Percentiles rank a stretch among this genome's conserved stretches.
phyloP scores from a whole-genome alignment of 1,139 yeast genomes.

The Magnusiomyces ingens region DNA sequence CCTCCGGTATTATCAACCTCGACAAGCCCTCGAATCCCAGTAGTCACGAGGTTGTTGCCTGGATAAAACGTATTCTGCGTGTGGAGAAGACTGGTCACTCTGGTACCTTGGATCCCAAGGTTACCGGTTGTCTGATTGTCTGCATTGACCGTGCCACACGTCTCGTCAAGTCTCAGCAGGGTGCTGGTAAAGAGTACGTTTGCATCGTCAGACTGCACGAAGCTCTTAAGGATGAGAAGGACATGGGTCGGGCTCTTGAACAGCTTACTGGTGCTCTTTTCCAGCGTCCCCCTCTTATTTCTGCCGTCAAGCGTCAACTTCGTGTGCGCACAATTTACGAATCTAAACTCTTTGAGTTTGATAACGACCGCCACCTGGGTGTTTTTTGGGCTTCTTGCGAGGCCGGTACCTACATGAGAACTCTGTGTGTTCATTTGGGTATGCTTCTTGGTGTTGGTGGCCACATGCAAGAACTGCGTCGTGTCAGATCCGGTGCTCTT shows the following conservation, averaged over 20 bases:
- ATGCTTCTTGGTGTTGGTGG: conserved; percentile 98
- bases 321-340: conserved; percentile 98
- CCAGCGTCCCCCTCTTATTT: conserved; percentile 98
- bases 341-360: conserved; percentile 90
- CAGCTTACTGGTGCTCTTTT: conserved; percentile 96
- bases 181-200: conserved; percentile 99
- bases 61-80: conserved; percentile 94
- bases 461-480: conserved; percentile 99
- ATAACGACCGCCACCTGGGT: conserved; percentile 92
- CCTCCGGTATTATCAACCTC: conserved; percentile 92
- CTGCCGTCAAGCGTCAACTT: conserved; percentile 97
- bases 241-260: conserved; percentile 80
- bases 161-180: conserved; percentile 96
- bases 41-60: conserved; percentile 97
- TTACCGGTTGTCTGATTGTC: conserved; percentile 88
- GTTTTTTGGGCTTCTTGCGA: conserved; percentile 99
- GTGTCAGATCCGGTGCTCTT: conserved; percentile 97
- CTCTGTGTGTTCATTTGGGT: conserved; percentile 96
- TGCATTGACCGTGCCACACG: conserved; percentile 98
- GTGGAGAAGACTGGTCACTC: conserved; percentile 98
- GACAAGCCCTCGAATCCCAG: conserved; percentile 98
- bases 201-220: conserved; percentile 96
- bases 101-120: conserved; percentile 98
- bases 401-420: conserved; percentile 99
- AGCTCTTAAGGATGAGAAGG: conserved; percentile 83